These are phyloP conservation scores for Pontederia paniculata DNA, from an alignment of 176 grass and related monocot genomes.

Conservation along the genomic window DNA sequence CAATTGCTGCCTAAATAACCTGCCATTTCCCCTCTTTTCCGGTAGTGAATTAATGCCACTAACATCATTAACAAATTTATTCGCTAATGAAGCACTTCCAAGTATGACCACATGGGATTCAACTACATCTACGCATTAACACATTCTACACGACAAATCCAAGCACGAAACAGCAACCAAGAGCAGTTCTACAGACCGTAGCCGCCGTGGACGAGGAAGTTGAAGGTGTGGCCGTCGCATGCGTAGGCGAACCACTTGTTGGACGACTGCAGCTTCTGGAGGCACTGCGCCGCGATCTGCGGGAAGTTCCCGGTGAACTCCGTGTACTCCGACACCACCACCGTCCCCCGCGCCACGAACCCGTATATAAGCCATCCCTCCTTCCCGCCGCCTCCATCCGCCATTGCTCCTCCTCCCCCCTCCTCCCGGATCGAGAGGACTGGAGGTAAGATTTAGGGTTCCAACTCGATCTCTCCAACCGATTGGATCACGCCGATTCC, in stretches of 20 bases:
- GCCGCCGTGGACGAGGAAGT: constrained; percentile 74
- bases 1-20: background rate
- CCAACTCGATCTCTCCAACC: too few relatives aligned
- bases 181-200: constrained; percentile 40
- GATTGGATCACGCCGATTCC: too few relatives aligned
- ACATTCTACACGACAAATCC: background rate
- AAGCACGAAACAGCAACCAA: background rate
- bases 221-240: constrained; percentile 76
- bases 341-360: constrained; percentile 82
- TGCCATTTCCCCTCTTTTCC: too few relatives aligned
- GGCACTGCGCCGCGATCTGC: constrained; percentile 64
- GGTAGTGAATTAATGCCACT: too few relatives aligned
- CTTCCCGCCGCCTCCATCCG: constrained; percentile 5
- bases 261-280: constrained; percentile 63
- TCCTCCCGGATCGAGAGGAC: constrained; percentile 2
- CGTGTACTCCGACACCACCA: constrained; percentile 84
- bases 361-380: constrained; percentile 76
- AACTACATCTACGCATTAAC: background rate
- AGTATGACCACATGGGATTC: too few relatives aligned
- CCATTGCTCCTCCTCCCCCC: constrained; percentile 1
- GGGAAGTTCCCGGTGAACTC: constrained; percentile 95
- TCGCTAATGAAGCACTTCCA: too few relatives aligned
- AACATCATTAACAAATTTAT: too few relatives aligned
- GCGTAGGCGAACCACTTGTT: constrained; percentile 64
- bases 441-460: too few relatives aligned